Evolutionary conservation across 2,329 filamentous ascomycete species (phyloP), one percentile per base, ranked within the genome.

Genomic region (Sclerotinia nivalis): DNA sequence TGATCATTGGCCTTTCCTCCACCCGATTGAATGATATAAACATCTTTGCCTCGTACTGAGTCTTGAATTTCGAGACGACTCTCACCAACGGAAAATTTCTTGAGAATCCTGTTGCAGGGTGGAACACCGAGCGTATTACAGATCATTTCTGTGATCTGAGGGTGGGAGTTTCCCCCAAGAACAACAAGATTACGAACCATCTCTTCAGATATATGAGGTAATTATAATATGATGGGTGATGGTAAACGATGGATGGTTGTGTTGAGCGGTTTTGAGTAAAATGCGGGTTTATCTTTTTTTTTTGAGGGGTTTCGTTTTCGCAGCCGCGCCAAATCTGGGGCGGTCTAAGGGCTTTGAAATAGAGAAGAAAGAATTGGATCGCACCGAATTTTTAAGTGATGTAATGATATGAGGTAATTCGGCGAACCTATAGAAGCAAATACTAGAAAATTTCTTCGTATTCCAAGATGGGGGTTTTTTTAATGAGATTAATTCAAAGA

Each of bases 181-280:
- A 99, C 88, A 78, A 97, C 93, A 74, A 99, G 93, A 81, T 97
- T 97, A 81, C 94, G 91, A 75, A 97, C 94, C 93, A 97, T 97
- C 37, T 40, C 76, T 54, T 59, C 47, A n/a, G 40, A 52, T 65
- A 58, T 55, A 64, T 37, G 47, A 47, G 37, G 65, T 66, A 25
- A 31, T 49, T 67, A 54, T 58, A 43, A 60, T 28, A 25, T 52
- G 47, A n/a, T 66, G 45, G 15, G 20, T 58, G 65, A 43, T 55
- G 10, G 40, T 40, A 25, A 34, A 20, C 12, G 45, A 69, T 66
- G 22, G 52, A 66, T 47, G 13, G 34, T 43, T 37, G 22, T 45
- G 31, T 58, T 40, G 60, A 40, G 54, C 40, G 60, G 34, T 45
- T 64, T 70, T 34, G 70, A 73, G 52, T 60, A 40, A 52, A 25